Percentiles rank a stretch among this genome's conserved stretches.
These are phyloP conservation scores for Talaromyces sp. DNA, from an alignment of 2,329 filamentous ascomycete genomes.

Conservation along the genomic window DNA sequence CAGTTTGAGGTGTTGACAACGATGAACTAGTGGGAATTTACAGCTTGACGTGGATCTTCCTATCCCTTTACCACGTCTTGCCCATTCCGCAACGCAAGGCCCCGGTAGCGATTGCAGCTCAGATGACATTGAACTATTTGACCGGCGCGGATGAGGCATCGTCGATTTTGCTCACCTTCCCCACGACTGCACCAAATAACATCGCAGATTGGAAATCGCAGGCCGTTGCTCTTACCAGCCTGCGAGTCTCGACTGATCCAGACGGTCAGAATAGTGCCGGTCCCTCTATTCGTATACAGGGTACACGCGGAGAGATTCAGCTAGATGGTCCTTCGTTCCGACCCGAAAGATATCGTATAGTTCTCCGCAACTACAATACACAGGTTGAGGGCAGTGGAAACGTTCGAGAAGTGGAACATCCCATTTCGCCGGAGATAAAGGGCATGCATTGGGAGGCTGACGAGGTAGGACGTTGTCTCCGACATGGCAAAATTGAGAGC, in stretches of 20 bases:
- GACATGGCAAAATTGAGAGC: slow-evolving; percentile 76
- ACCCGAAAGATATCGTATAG: slow-evolving; percentile 63
- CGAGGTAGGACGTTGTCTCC: slow-evolving; percentile 70
- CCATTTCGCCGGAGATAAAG: slow-evolving; percentile 61
- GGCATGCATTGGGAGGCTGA: slow-evolving; percentile 91
- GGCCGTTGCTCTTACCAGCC: slow-evolving; percentile 67
- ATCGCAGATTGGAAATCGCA: slow-evolving; percentile 54
- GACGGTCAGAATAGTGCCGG: slow-evolving; percentile 61
- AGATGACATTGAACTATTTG: slow-evolving; percentile 67
- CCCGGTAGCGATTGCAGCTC: slow-evolving; percentile 63
- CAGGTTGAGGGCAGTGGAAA: slow-evolving; percentile 37
- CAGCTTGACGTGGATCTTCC: slow-evolving; percentile 85
- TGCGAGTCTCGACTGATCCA: slow-evolving; percentile 63
- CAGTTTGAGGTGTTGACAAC: neutral
- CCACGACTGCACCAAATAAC: slow-evolving; percentile 53
- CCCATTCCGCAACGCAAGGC: slow-evolving; percentile 62
- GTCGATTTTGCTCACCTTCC: slow-evolving; percentile 73
- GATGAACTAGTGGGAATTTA: slow-evolving; percentile 67
- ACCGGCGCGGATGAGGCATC: slow-evolving; percentile 76
- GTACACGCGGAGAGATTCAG: slow-evolving; percentile 77
- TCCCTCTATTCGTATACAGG: slow-evolving; percentile 77
- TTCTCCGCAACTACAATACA: neutral
- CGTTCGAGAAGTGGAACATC: slow-evolving; percentile 33
- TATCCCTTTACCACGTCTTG: slow-evolving; percentile 79
- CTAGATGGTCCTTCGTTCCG: slow-evolving; percentile 70